These are phyloP conservation scores for Gossypium arboreum DNA, from an alignment of 345 rosid species.

Conservation along the genomic window DNA sequence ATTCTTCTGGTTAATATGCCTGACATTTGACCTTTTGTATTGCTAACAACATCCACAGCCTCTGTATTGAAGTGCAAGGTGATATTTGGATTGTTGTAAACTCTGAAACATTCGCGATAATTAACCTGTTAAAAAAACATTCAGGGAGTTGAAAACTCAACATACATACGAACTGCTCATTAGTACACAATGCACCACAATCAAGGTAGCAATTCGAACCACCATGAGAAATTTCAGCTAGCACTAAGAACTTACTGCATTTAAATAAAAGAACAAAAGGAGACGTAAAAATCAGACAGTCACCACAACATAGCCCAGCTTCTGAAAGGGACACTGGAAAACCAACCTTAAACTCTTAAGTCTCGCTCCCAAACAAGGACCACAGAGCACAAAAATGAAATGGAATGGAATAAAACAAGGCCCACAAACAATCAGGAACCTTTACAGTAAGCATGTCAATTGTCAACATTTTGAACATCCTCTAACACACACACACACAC, in stretches of 20 bases:
- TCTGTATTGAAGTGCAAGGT: constrained; percentile 91
- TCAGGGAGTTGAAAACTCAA: constrained; percentile 99
- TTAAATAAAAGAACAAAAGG: constrained; percentile 3
- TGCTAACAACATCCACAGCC: constrained; percentile 76
- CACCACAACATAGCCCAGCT: not conserved
- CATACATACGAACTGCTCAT: constrained; percentile 56
- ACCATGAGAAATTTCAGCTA: constrained; percentile 7
- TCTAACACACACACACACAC: too few species aligned
- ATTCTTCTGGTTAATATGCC: constrained; percentile 66
- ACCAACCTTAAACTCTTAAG: too few species aligned
- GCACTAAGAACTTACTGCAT: not conserved
- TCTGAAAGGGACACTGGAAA: too few species aligned
- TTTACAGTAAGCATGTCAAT: not conserved
- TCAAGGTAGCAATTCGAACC: constrained; percentile 14
- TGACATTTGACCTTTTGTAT: constrained; percentile 90
- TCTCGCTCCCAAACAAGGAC: too few species aligned
- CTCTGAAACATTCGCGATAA: constrained; percentile 99
- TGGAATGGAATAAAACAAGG: too few species aligned
- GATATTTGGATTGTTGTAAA: constrained; percentile 90
- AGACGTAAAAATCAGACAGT: not conserved
- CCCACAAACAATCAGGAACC: too few species aligned
- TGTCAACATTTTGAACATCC: not conserved
- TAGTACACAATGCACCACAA: constrained; percentile 48
- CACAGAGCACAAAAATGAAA: too few species aligned
- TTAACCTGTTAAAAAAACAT: constrained; percentile 99